phyloP scores from a whole-genome alignment of 2,329 filamentous ascomycete species.

The Sporothrix inflata region DNA sequence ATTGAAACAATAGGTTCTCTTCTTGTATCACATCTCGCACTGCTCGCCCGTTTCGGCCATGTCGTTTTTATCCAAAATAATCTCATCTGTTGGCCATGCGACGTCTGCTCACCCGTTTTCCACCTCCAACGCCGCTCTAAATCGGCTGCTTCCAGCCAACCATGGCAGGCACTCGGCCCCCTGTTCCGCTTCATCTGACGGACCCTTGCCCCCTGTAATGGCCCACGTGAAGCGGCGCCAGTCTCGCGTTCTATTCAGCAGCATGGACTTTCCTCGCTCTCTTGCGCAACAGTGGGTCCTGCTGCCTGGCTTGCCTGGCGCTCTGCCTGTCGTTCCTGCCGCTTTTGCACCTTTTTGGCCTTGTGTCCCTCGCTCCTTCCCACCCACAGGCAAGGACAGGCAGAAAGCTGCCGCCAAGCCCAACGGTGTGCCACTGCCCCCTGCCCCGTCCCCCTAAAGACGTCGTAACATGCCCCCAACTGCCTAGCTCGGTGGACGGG shows the following conservation, averaged over 20 bases:
- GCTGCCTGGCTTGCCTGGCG: constrained; percentile 22
- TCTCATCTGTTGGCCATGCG: no score
- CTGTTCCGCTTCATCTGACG: background rate
- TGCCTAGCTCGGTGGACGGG: constrained; percentile 16
- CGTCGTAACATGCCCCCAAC: background rate
- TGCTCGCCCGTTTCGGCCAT: background rate
- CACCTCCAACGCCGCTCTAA: no score
- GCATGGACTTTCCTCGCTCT: background rate
- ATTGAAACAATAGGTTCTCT: background rate
- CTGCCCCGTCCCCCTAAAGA: background rate
- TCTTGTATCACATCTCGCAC: background rate
- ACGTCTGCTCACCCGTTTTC: no score
- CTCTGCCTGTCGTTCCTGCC: background rate
- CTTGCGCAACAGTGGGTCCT: constrained; percentile 11
- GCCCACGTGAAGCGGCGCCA: constrained; percentile 23
- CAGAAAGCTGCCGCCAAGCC: constrained; percentile 18
- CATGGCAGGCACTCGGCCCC: background rate
- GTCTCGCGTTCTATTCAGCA: constrained; percentile 1
- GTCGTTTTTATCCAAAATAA: no score
- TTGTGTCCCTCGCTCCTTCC: background rate
- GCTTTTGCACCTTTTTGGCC: background rate
- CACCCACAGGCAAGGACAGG: constrained; percentile 7
- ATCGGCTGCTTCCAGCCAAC: background rate
- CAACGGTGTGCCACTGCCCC: constrained; percentile 1
- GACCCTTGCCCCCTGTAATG: background rate